Percentiles rank a stretch among this genome's conserved stretches.
phyloP scores from a whole-genome alignment of 2,329 filamentous ascomycete species.

The Calonectria pseudoturangicola region DNA sequence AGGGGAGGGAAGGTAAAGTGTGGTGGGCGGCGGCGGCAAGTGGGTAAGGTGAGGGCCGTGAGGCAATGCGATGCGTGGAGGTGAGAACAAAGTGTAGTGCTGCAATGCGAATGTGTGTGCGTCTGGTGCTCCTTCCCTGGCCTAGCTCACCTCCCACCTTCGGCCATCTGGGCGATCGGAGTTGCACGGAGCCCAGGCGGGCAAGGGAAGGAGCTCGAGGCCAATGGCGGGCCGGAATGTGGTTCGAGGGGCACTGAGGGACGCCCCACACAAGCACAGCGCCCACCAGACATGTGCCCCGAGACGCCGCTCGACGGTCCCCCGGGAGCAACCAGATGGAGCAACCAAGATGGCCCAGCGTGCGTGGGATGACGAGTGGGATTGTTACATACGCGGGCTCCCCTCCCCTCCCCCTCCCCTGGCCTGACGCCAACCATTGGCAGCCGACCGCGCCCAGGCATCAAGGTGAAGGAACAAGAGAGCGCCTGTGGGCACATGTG shows the following conservation, averaged over 20 bases:
- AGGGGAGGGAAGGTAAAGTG: slow-evolving; percentile 38
- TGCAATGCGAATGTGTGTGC: background rate
- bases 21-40: slow-evolving; percentile 41
- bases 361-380: slow-evolving; percentile 11
- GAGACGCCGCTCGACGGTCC: slow-evolving; percentile 25
- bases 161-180: slow-evolving; percentile 52
- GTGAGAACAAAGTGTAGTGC: slow-evolving; percentile 50
- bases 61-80: slow-evolving; percentile 52
- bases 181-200: slow-evolving; percentile 47
- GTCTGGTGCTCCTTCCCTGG: slow-evolving; percentile 33
- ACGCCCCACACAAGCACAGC: slow-evolving; percentile 29
- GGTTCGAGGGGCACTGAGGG: slow-evolving; percentile 25
- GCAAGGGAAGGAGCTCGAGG: slow-evolving; percentile 39
- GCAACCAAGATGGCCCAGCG: slow-evolving; percentile 27
- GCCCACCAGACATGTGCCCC: slow-evolving; percentile 37
- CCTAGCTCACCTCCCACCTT: slow-evolving; percentile 21
- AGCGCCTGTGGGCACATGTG: slow-evolving; percentile 1
- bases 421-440: slow-evolving; percentile 2
- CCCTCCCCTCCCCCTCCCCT: background rate
- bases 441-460: slow-evolving; percentile 1
- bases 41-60: slow-evolving; percentile 47
- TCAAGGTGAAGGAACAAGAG: slow-evolving; percentile 8
- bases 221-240: slow-evolving; percentile 40
- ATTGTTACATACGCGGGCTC: background rate
- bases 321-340: slow-evolving; percentile 29